A percentile compares a stretch with the other conserved stretches of the same genome.
phyloP scores from a whole-genome alignment of 1,139 yeast species.

The Yamadazyma diospyri region DNA sequence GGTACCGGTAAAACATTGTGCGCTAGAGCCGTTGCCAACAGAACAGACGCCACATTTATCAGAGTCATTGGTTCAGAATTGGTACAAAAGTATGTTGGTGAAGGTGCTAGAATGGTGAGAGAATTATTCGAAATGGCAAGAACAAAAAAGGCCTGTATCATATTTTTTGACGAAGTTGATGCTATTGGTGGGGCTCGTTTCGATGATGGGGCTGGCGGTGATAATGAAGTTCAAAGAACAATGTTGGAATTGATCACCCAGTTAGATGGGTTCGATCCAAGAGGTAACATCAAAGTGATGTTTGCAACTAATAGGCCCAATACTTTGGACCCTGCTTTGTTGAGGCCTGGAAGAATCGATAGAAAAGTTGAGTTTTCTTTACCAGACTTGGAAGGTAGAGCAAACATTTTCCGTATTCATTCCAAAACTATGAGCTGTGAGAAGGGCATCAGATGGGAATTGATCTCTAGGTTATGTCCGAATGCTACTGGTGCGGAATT shows the following conservation, averaged over 20 bases:
- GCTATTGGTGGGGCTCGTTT: constrained; percentile 99
- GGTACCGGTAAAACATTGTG: constrained; percentile 98
- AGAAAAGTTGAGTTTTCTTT: constrained; percentile 95
- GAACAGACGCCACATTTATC: constrained; percentile 97
- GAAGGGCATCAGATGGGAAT: constrained; percentile 96
- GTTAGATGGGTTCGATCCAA: constrained; percentile 95
- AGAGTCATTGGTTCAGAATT: constrained; percentile 97
- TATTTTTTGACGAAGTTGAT: constrained; percentile 94
- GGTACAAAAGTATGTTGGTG: constrained; percentile 98
- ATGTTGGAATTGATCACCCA: constrained; percentile 98
- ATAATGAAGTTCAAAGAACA: constrained; percentile 97
- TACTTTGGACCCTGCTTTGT: constrained; percentile 93
- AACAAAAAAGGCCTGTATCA: constrained; percentile 94
- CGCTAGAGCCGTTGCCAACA: constrained; percentile 97
- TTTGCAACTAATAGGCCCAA: constrained; percentile 98
- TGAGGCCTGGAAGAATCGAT: constrained; percentile 97
- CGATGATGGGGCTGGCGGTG: constrained; percentile 99
- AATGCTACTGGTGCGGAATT: constrained; percentile 98
- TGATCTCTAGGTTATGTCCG: constrained; percentile 94
- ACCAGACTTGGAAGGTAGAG: constrained; percentile 97
- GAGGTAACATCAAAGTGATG: constrained; percentile 98
- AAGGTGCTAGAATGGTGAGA: constrained; percentile 99
- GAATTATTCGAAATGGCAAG: constrained; percentile 98
- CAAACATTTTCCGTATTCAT: constrained; percentile 94
- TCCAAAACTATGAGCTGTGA: constrained; percentile 97